Evolutionary conservation across 805 yeast species (phyloP).

Genomic region (Monosporozyma servazzii): DNA sequence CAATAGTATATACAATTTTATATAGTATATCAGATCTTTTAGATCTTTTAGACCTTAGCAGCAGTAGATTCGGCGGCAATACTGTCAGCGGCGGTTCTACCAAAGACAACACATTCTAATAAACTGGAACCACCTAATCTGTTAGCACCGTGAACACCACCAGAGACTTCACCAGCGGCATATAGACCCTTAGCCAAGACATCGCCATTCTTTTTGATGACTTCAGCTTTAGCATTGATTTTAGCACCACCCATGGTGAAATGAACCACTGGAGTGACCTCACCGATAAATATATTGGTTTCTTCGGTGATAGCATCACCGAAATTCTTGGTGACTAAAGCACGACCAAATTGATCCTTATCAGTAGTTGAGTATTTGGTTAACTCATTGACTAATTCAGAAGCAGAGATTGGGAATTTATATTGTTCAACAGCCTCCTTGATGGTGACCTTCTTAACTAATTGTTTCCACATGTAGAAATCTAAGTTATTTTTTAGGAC

Average conservation of each 20-base stretch:
- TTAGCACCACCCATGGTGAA: constrained; percentile 62
- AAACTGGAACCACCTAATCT: constrained; percentile 52
- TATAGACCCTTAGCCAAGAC: constrained; percentile 37
- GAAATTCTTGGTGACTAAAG: constrained; percentile 28
- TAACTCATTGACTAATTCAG: constrained; percentile 20
- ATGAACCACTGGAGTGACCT: constrained; percentile 54
- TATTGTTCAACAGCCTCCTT: constrained; percentile 24
- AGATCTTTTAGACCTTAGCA: background rate
- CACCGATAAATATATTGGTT: constrained; percentile 37
- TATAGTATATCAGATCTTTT: background rate
- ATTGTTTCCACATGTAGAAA: constrained; percentile 38
- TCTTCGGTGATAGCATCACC: constrained; percentile 16
- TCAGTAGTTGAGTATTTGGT: constrained; percentile 15
- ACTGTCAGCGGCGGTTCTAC: constrained; percentile 40
- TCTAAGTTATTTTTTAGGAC: constrained; percentile 42
- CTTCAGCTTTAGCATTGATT: constrained; percentile 41
- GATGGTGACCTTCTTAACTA: constrained; percentile 27
- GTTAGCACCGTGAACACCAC: constrained; percentile 60
- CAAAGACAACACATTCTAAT: constrained; percentile 54
- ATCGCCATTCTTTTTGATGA: constrained; percentile 29
- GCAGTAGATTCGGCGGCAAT: constrained; percentile 10
- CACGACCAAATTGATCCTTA: constrained; percentile 32
- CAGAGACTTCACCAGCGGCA: constrained; percentile 61
- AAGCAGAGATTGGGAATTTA: constrained; percentile 16
- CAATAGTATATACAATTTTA: background rate